Percentiles rank a stretch among this genome's conserved stretches.
phyloP scores from a whole-genome alignment of 2,329 filamentous ascomycete species.

The Exutisphaerella laricina region DNA sequence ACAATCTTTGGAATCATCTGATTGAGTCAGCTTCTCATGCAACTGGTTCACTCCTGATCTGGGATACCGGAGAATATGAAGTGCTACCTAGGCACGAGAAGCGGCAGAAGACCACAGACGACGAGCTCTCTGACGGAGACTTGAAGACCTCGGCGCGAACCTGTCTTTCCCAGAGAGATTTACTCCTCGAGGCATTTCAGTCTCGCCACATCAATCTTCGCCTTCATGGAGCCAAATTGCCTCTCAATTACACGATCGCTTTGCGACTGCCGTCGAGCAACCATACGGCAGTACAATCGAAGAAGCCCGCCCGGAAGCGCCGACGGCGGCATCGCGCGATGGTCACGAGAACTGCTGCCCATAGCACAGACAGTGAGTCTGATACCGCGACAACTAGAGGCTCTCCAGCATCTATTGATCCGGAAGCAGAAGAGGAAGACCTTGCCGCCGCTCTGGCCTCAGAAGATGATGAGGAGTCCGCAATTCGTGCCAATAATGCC shows the following conservation, averaged over 20 bases:
- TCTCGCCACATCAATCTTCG: conserved; percentile 37
- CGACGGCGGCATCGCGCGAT: conserved; percentile 22
- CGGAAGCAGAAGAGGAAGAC: conserved; percentile 7
- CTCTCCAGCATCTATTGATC: not conserved
- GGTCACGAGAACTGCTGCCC: conserved; percentile 1
- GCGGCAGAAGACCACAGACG: conserved; percentile 28
- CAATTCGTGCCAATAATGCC: conserved; percentile 55
- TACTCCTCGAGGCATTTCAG: conserved; percentile 37
- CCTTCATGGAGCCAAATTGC: conserved; percentile 38
- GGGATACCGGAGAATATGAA: conserved; percentile 43
- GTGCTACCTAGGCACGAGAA: conserved; percentile 30
- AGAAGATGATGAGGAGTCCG: conserved; percentile 40
- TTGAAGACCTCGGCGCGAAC: conserved; percentile 9
- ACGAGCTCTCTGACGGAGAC: conserved; percentile 31
- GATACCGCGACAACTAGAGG: conserved; percentile 9
- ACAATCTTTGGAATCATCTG: conserved; percentile 43
- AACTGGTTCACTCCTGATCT: conserved; percentile 42
- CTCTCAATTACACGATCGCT: conserved; percentile 37
- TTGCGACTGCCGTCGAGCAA: conserved; percentile 37
- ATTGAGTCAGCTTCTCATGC: conserved; percentile 41
- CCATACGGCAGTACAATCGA: conserved; percentile 25
- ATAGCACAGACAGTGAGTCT: conserved; percentile 18
- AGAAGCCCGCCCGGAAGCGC: conserved; percentile 27
- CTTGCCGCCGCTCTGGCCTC: conserved; percentile 27
- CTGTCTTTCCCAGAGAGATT: conserved; percentile 31